phyloP scores from a whole-genome alignment of 176 grass and related monocot species.

The Pontederia paniculata region DNA sequence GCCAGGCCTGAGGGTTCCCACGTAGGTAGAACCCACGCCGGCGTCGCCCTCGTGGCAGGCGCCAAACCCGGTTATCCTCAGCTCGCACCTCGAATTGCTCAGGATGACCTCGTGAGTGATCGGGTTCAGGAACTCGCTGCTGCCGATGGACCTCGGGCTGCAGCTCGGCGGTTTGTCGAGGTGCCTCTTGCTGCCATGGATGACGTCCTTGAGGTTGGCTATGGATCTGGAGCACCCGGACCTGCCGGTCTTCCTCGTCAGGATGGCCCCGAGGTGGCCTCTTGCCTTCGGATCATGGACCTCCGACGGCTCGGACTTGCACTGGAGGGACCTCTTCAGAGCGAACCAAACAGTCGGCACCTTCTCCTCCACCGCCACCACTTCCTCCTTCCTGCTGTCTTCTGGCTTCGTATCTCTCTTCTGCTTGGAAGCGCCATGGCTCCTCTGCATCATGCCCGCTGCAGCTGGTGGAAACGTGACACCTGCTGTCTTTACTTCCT shows the following conservation, averaged over 20 bases:
- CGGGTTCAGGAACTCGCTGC: conserved; percentile 97
- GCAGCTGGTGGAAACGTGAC: too few species aligned
- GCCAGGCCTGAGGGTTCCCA: conserved; percentile 73
- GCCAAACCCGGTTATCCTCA: conserved; percentile 75
- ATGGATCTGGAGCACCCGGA: conserved; percentile 89
- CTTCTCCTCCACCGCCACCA: conserved; percentile 21
- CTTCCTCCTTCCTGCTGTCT: not conserved
- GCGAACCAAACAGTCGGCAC: conserved; percentile 79
- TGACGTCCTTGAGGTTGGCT: conserved; percentile 86
- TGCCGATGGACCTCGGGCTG: conserved; percentile 93
- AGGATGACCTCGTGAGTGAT: conserved; percentile 91
- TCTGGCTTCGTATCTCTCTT: conserved; percentile 11
- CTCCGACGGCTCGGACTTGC: conserved; percentile 72
- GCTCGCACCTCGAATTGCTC: conserved; percentile 87
- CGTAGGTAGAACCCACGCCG: conserved; percentile 40
- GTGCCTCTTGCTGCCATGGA: conserved; percentile 97
- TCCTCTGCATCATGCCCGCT: not conserved
- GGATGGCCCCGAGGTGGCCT: conserved; percentile 33
- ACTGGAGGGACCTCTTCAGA: conserved; percentile 86
- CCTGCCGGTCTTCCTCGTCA: conserved; percentile 47
- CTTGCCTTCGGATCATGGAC: conserved; percentile 69
- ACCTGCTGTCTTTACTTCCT: too few species aligned
- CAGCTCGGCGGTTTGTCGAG: conserved; percentile 57
- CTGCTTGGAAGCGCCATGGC: conserved; percentile 12
- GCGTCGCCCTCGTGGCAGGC: not conserved